Conservation (phyloP, 352 stramenopile genomes). For the Aphanomyces astaci region DNA sequence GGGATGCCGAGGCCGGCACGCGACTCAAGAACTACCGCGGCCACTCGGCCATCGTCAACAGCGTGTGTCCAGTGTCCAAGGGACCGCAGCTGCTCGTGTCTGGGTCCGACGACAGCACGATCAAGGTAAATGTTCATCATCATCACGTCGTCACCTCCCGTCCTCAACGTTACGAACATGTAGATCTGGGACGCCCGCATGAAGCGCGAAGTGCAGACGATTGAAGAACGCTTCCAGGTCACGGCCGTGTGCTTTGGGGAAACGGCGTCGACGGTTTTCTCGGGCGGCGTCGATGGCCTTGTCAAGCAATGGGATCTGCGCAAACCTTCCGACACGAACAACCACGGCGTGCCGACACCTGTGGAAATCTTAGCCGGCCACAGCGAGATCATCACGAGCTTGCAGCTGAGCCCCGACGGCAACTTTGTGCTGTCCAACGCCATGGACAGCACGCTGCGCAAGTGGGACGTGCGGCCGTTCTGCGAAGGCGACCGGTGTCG, state of each 20-base stretch:
- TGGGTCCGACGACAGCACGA: slow-evolving; percentile 86
- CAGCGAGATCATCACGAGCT: slow-evolving; percentile 88
- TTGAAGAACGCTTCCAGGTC: slow-evolving; percentile 85
- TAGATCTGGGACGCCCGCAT: slow-evolving; percentile 82
- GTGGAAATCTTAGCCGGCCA: slow-evolving; percentile 84
- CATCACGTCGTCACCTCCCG: too few species aligned
- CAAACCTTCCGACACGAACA: slow-evolving; percentile 52
- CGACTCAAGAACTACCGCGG: slow-evolving; percentile 80
- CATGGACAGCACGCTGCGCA: slow-evolving; percentile 89
- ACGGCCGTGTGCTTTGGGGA: slow-evolving; percentile 83
- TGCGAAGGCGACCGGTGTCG: slow-evolving; percentile 42
- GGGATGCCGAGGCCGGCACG: slow-evolving; percentile 74
- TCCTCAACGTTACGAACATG: too few species aligned
- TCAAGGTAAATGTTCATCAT: slow-evolving; percentile 28
- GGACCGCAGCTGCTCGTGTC: slow-evolving; percentile 77
- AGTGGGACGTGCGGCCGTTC: slow-evolving; percentile 92
- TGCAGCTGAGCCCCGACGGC: slow-evolving; percentile 90
- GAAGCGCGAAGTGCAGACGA: slow-evolving; percentile 69
- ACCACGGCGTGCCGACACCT: slow-evolving; percentile 34
- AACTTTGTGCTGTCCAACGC: slow-evolving; percentile 90
- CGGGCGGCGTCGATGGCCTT: slow-evolving; percentile 89
- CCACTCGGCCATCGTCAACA: slow-evolving; percentile 87
- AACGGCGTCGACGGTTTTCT: slow-evolving; percentile 84
- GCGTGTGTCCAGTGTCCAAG: slow-evolving; percentile 77
- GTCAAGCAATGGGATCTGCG: slow-evolving; percentile 92